Base-by-base conservation (phyloP, 768 basidiomycete species). In the Gymnopilus junonius region DNA sequence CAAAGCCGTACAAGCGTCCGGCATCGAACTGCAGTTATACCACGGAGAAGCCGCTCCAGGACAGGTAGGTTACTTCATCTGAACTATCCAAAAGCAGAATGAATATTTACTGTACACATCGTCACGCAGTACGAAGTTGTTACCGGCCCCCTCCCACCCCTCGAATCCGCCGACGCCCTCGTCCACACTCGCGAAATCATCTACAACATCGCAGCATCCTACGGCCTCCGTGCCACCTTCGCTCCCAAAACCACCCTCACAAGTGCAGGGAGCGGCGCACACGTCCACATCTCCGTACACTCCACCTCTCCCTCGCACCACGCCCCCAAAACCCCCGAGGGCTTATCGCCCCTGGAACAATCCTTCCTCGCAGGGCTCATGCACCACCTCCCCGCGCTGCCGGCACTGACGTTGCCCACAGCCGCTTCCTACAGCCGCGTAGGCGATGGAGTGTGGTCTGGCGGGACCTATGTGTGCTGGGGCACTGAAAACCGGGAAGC, bases 11-110 rank as follows among this genome's bases (percentile, higher is more conserved):
- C 69, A 79, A 60, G 68, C 55, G 0, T 81, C 84, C 1, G 85
- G 83, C 0, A 83, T 92, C 14, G 85, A 86, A 66, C 74, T 92
- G 3, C 80, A 88, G 69, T 83, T 89, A 82, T 87, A 87, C 61
- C 91, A 91, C 61, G 73, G 84, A 1, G 91, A 92, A 75, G 86
- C 81, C n/a, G 89, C 87, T 0, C 87, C 88, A 7, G 88, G 91
- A 31, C 67, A 67, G 55, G 66, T 67, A 15, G 7, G 29, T 29
- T 34, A 8, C 29, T 20, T 29, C 3, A n/a, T 2, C 8, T n/a
- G n/a, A n/a, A n/a, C n/a, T n/a, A n/a, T n/a, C n/a, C n/a, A n/a
- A n/a, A n/a, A n/a, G n/a, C n/a, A n/a, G n/a, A n/a, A n/a, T n/a
- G n/a, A n/a, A n/a, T n/a, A n/a, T n/a, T n/a, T n/a, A n/a, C n/a